Percentiles rank a stretch among this genome's conserved stretches.
Conservation (phyloP, 2,329 filamentous ascomycete genomes). For the Penicillium capsulatum region DNA sequence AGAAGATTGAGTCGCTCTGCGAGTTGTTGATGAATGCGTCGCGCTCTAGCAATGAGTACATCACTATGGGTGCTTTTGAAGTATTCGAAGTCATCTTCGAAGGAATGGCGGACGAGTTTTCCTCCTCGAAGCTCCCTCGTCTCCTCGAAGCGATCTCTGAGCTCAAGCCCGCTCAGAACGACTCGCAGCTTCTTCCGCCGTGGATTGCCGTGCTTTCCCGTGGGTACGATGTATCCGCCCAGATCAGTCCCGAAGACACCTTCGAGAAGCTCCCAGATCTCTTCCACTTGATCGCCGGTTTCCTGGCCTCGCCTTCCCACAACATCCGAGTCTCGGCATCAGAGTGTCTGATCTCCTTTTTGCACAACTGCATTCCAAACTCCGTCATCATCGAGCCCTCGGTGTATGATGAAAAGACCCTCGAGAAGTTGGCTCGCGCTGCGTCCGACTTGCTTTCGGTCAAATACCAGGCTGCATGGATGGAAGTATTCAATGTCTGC, state of each 20-base stretch:
- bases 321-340: conserved; percentile 94
- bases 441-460: conserved; percentile 75
- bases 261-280: conserved; percentile 85
- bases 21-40: conserved; percentile 86
- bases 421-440: conserved; percentile 71
- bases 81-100: conserved; percentile 97
- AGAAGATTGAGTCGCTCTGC: conserved; percentile 88
- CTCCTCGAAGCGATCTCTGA: conserved; percentile 89
- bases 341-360: conserved; percentile 88
- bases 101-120: conserved; percentile 80
- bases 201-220: conserved; percentile 95
- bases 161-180: conserved; percentile 83
- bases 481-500: conserved; percentile 87
- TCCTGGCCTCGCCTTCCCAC: conserved; percentile 80
- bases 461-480: conserved; percentile 91
- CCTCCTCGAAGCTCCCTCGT: conserved; percentile 82
- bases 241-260: conserved; percentile 83
- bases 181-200: conserved; percentile 87
- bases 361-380: conserved; percentile 82
- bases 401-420: conserved; percentile 82
- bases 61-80: conserved; percentile 94
- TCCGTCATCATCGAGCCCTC: conserved; percentile 82
- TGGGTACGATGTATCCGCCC: conserved; percentile 88
- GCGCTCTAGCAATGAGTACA: conserved; percentile 84
- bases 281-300: conserved; percentile 73